Evolutionary conservation across 306 rosid species (phyloP).

Genomic region (Aeschynomene evenia): DNA sequence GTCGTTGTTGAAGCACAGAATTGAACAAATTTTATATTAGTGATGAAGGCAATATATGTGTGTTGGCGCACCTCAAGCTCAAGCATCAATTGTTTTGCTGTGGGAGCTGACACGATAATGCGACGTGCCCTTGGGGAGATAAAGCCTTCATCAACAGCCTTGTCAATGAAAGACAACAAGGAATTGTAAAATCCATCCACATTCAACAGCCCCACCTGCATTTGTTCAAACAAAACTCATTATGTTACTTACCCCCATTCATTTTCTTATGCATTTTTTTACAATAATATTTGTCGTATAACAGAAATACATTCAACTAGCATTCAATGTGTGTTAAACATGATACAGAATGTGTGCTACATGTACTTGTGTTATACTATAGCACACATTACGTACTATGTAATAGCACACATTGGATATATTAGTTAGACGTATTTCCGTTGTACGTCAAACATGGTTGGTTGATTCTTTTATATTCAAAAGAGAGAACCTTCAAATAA

Average conservation of each 20-base stretch:
- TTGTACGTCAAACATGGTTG: too few species aligned
- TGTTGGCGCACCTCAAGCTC: slow-evolving; percentile 53
- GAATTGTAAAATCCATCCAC: slow-evolving; percentile 81
- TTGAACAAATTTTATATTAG: neutral
- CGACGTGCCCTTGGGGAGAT: slow-evolving; percentile 74
- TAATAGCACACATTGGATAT: too few species aligned
- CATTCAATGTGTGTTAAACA: too few species aligned
- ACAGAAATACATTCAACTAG: too few species aligned
- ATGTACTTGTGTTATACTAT: too few species aligned
- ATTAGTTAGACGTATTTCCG: too few species aligned
- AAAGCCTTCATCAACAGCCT: slow-evolving; percentile 84
- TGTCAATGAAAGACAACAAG: slow-evolving; percentile 62
- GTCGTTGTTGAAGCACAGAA: neutral
- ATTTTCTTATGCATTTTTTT: neutral
- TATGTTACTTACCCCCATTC: neutral
- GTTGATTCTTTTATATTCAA: too few species aligned
- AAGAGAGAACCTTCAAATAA: slow-evolving; percentile 46
- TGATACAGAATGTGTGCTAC: too few species aligned
- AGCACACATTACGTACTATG: too few species aligned
- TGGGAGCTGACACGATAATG: slow-evolving; percentile 77
- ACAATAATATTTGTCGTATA: too few species aligned
- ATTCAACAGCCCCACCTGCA: slow-evolving; percentile 76
- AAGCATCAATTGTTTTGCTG: slow-evolving; percentile 59
- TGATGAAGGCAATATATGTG: neutral
- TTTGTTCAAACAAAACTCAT: too few species aligned